phyloP scores from a whole-genome alignment of 192 early-diverging fungal species.

The Kappamyces sp. region DNA sequence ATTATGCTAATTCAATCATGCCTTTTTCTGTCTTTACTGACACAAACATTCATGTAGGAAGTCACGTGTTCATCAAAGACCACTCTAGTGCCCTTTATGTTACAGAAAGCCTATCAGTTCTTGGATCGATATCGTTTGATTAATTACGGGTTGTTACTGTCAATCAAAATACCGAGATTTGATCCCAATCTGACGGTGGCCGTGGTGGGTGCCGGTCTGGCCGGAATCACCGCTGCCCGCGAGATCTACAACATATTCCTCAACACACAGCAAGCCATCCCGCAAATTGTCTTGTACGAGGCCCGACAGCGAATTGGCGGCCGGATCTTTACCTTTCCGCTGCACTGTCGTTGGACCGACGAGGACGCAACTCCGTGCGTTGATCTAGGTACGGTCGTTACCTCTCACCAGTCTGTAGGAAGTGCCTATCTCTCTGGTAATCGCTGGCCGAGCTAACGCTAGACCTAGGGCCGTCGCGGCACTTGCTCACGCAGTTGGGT shows the following conservation, averaged over 20 bases:
- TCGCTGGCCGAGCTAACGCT: not conserved
- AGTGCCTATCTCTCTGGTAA: not conserved
- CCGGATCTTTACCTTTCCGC: conserved; percentile 40
- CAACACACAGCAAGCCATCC: conserved; percentile 22
- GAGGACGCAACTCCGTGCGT: conserved; percentile 17
- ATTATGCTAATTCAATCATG: too few species aligned
- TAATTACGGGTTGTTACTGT: conserved; percentile 41
- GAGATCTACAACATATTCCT: conserved; percentile 42
- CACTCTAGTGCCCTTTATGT: too few species aligned
- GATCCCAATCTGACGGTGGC: conserved; percentile 21
- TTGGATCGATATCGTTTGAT: conserved; percentile 41
- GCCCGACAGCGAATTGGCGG: conserved; percentile 41
- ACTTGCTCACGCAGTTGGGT: not conserved
- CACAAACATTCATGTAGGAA: too few species aligned
- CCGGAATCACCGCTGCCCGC: conserved; percentile 36
- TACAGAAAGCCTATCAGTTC: conserved; percentile 28
- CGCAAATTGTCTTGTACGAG: conserved; percentile 38
- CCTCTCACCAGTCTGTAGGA: not conserved
- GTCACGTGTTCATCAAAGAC: too few species aligned
- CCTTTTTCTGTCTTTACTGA: too few species aligned
- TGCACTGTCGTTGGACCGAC: conserved; percentile 16
- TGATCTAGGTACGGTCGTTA: conserved; percentile 30
- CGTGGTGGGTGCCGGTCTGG: conserved; percentile 37
- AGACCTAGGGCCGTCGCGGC: not conserved
- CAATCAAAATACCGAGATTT: conserved; percentile 9